Evolutionary conservation across 2,329 filamentous ascomycete genomes (phyloP), one percentile per base, ranked within the genome.

Genomic region (Botrytis elliptica): DNA sequence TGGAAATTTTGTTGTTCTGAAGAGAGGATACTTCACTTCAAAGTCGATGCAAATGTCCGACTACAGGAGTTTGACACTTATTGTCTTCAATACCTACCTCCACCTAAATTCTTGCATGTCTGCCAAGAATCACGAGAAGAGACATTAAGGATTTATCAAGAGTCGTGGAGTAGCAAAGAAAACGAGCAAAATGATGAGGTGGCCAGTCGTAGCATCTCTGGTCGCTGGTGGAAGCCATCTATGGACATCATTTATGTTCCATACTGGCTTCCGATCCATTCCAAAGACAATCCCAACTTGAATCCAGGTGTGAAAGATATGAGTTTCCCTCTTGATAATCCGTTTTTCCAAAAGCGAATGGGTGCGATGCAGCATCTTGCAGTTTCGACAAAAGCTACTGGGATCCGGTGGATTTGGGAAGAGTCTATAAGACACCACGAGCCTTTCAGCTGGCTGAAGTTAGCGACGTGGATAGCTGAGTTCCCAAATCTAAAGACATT

Each of bases 91-190:
- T 18, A 52, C 20, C 25, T 67, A 3, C 46, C 65, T 40, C 65
- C 65, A 14, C 46, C 46, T 1, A 55, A 67, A 29, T 18, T 55
- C 14, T 22, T 67, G 8, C 1, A n/a, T 10, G 25, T 67, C 25
- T 67, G 65, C 36, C 33, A 38, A n/a, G 65, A 67, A 52, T 67
- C 65, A 55, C 65, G 65, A 55, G 14, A 42, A 42, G 65, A 68
- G 16, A 22, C 65, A 42, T 33, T 33, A 18, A 55, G 18, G 14
- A 29, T 9, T 16, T 68, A 40, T 29, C 36, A 18, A 9, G 36
- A 10, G 16, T 40, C 18, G 5, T 68, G 65, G 65, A 8, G 25
- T 6, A 25, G 3, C 0, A 18, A 8, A 29, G 46, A 38, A 16
- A 9, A 68, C 18, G 29, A 22, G 20, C 18, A 12, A 25, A 33